A percentile compares a stretch with the other conserved stretches of the same genome.
These are phyloP conservation scores for Moniliophthora roreri DNA, from an alignment of 1,284 basidiomycete genomes.

Conservation along the genomic window DNA sequence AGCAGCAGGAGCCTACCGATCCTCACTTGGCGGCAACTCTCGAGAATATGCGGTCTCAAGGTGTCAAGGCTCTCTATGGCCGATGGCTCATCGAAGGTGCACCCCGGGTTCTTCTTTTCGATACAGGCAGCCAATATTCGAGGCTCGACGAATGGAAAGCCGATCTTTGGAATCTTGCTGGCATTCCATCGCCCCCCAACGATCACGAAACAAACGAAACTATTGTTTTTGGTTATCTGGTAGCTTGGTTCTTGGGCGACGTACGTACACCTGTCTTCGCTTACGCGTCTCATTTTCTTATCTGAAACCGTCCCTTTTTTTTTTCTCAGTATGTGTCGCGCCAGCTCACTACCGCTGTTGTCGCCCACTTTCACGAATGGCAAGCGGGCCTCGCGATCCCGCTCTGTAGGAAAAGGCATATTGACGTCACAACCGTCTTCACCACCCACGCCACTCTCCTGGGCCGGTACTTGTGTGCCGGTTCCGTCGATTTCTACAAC, in stretches of 20 bases:
- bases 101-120: slow-evolving; percentile 92
- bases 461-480: slow-evolving; percentile 96
- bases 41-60: slow-evolving; percentile 79
- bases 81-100: slow-evolving; percentile 98
- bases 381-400: slow-evolving; percentile 97
- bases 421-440: slow-evolving; percentile 97
- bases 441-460: slow-evolving; percentile 99
- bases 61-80: slow-evolving; percentile 94
- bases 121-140: slow-evolving; percentile 87
- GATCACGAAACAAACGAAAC: slow-evolving; percentile 99
- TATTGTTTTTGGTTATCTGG: slow-evolving; percentile 98
- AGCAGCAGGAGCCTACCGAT: slow-evolving; percentile 84
- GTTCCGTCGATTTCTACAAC: slow-evolving; percentile 98
- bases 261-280: slow-evolving; percentile 43
- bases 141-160: slow-evolving; percentile 97
- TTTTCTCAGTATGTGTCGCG: slow-evolving; percentile 70
- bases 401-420: slow-evolving; percentile 92
- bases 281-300: slow-evolving; percentile 14
- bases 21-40: slow-evolving; percentile 71
- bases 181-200: slow-evolving; percentile 93
- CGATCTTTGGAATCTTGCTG: slow-evolving; percentile 97
- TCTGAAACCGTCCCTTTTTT: slow-evolving; percentile 13
- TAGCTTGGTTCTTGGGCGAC: slow-evolving; percentile 99
- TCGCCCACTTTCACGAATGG: slow-evolving; percentile 99
- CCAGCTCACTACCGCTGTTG: slow-evolving; percentile 81